These are phyloP conservation scores for Alternaria longipes DNA, from an alignment of 2,329 filamentous ascomycete species.

Conservation along the genomic window DNA sequence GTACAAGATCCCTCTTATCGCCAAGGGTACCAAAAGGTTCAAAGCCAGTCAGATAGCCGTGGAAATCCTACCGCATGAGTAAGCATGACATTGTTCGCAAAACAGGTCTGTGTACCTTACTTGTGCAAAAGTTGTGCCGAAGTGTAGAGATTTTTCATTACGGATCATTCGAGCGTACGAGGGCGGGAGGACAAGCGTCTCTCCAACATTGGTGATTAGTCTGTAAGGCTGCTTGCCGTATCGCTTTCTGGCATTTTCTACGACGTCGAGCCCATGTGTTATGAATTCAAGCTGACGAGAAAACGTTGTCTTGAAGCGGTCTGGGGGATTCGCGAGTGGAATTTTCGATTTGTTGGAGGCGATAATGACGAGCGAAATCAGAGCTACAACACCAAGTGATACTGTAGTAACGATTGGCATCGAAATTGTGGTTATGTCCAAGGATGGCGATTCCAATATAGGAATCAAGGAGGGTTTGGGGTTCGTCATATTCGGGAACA, in stretches of 20 bases:
- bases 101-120: neutral
- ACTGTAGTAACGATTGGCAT: no score
- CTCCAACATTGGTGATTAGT: neutral
- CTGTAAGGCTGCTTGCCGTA: constrained; percentile 7
- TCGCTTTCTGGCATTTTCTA: neutral
- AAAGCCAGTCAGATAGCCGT: neutral
- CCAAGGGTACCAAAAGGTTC: neutral
- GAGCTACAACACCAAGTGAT: no score
- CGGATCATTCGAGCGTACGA: neutral
- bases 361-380: no score
- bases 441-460: no score
- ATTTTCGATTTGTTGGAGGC: no score
- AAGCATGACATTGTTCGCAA: neutral
- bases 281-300: neutral
- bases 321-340: neutral
- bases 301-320: neutral
- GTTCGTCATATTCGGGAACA: no score
- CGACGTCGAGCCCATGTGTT: neutral
- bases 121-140: neutral
- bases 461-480: no score
- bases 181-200: neutral
- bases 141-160: neutral
- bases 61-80: neutral
- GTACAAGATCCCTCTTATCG: neutral
- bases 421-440: no score